These are phyloP conservation scores for Melastoma candidum DNA, from an alignment of 441 rosid genomes.

Conservation along the genomic window DNA sequence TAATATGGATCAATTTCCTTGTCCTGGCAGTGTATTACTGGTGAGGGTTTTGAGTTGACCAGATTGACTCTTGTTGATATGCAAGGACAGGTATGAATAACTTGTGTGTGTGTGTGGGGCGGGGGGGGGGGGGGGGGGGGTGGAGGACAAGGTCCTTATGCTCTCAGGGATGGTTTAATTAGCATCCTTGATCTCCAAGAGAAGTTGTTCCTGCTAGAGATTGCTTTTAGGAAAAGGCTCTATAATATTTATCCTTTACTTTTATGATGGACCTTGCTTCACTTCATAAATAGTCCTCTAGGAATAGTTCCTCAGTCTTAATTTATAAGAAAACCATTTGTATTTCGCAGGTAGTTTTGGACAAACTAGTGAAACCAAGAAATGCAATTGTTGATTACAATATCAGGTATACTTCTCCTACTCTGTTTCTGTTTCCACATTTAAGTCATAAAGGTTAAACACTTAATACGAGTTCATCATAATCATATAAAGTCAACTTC, in stretches of 20 bases:
- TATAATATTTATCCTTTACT: neutral
- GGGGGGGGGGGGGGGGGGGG: no score
- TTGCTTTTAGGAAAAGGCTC: no score
- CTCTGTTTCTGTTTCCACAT: no score
- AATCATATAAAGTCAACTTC: no score
- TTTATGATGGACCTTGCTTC: neutral
- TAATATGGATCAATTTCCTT: constrained; percentile 8
- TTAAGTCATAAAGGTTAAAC: no score
- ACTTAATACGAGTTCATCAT: no score
- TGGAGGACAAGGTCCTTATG: no score
- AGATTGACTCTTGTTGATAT: constrained; percentile 81
- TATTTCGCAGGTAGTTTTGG: constrained; percentile 62
- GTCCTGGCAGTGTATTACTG: constrained; percentile 59
- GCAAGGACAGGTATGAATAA: constrained; percentile 58
- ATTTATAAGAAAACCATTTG: neutral
- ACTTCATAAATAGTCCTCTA: neutral
- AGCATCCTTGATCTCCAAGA: no score
- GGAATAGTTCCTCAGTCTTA: neutral
- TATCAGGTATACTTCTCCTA: constrained; percentile 48
- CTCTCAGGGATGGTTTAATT: no score
- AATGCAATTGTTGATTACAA: constrained; percentile 75
- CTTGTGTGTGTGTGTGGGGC: neutral
- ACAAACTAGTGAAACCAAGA: constrained; percentile 81
- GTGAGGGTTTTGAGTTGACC: constrained; percentile 82
- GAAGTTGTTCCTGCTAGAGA: no score